Percentiles rank a stretch among this genome's conserved stretches.
phyloP scores from a whole-genome alignment of 1,139 yeast genomes.

The Scheffersomyces titani region DNA sequence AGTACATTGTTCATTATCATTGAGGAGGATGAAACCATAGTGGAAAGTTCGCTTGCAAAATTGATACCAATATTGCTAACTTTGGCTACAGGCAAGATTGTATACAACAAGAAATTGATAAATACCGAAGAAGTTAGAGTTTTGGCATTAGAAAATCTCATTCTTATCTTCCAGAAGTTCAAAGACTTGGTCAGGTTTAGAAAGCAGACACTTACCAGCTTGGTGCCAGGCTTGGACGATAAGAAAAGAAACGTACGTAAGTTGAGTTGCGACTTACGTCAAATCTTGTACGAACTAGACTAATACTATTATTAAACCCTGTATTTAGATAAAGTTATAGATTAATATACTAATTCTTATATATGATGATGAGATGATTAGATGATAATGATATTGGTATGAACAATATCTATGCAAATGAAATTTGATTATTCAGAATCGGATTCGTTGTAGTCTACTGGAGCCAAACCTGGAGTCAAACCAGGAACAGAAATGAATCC shows the following conservation, averaged over 20 bases:
- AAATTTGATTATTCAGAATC: slow-evolving; percentile 36
- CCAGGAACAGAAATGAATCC: slow-evolving; percentile 60
- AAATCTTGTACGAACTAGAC: slow-evolving; percentile 61
- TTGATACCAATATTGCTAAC: slow-evolving; percentile 58
- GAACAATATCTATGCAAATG: neutral
- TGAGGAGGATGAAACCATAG: slow-evolving; percentile 48
- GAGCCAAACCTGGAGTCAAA: slow-evolving; percentile 89
- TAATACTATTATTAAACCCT: slow-evolving; percentile 9
- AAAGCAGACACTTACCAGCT: slow-evolving; percentile 45
- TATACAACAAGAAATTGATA: slow-evolving; percentile 20
- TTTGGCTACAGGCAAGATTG: slow-evolving; percentile 26
- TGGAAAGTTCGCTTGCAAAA: slow-evolving; percentile 54
- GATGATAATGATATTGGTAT: neutral
- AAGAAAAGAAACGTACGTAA: slow-evolving; percentile 72
- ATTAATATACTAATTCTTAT: neutral
- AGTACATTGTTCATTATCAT: slow-evolving; percentile 55
- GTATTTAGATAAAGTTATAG: neutral
- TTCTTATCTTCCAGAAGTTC: slow-evolving; percentile 42
- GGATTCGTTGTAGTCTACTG: slow-evolving; percentile 64
- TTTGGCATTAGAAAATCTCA: slow-evolving; percentile 58
- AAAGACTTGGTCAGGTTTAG: slow-evolving; percentile 55
- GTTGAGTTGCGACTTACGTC: slow-evolving; percentile 77
- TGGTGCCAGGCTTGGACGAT: slow-evolving; percentile 67
- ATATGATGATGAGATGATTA: neutral
- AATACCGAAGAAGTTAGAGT: slow-evolving; percentile 50